These are phyloP conservation scores for Aureobasidium uvarum DNA, from an alignment of 2,329 filamentous ascomycete species.

Conservation along the genomic window DNA sequence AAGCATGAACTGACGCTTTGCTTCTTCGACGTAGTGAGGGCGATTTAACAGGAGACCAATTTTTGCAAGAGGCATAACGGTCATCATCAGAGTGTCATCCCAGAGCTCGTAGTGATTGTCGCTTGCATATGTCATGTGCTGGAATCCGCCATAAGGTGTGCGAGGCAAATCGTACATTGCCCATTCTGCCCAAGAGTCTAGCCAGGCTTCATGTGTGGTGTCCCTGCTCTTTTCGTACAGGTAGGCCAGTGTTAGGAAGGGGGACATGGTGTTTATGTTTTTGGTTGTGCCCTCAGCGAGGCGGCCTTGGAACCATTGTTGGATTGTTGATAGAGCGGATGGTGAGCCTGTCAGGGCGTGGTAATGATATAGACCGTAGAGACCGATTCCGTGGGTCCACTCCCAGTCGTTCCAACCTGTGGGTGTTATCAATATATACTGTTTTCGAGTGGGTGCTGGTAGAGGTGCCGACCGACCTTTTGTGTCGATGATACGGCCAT, in stretches of 20 bases:
- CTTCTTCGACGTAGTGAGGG: constrained; percentile 72
- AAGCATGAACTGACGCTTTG: constrained; percentile 72
- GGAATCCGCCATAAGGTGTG: constrained; percentile 69
- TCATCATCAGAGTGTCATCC: constrained; percentile 90
- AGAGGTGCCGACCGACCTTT: constrained; percentile 50
- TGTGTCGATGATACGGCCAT: constrained; percentile 76
- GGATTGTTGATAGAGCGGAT: constrained; percentile 62
- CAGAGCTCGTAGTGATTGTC: constrained; percentile 73
- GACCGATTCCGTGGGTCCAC: constrained; percentile 57
- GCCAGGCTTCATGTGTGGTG: constrained; percentile 68
- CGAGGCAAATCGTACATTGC: constrained; percentile 72
- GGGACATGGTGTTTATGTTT: constrained; percentile 73
- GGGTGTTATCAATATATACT: neutral
- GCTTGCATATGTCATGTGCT: constrained; percentile 71
- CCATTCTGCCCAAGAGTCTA: constrained; percentile 81
- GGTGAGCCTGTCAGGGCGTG: constrained; percentile 67
- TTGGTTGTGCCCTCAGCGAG: constrained; percentile 73
- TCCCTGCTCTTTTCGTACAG: constrained; percentile 74
- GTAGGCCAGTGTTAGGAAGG: constrained; percentile 71
- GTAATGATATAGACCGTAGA: constrained; percentile 81
- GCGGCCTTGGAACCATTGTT: constrained; percentile 69
- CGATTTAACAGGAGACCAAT: constrained; percentile 69
- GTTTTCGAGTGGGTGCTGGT: too few relatives aligned
- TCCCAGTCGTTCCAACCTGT: constrained; percentile 74
- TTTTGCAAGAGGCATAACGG: constrained; percentile 74